Base-by-base conservation (phyloP, 2,329 filamentous ascomycete species). In the Aspergillus sp. region DNA sequence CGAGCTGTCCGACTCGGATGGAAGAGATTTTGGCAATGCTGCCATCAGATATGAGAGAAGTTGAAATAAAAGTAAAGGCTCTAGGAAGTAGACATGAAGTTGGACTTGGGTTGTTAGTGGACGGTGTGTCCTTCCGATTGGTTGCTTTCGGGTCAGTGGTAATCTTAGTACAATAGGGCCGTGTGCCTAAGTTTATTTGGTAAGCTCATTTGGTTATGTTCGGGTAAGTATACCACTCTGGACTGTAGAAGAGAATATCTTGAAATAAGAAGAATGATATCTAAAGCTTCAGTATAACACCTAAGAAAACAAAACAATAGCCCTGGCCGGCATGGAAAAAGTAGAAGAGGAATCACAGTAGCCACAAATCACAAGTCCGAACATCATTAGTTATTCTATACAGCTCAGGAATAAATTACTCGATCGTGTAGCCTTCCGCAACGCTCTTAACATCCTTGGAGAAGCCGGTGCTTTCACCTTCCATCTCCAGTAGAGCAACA, bases 361-460 rank as follows among this genome's bases (percentile, higher is more conserved):
- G 46, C 48, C 32, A 53, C 50, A 52, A 51, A 50, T 55, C 52
- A 52, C 52, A 53, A 54, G 53, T 62, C 62, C 56, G 57, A 65
- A 65, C 63, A 57, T 67, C 64, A 66, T 67, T 67, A 67, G 53
- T 30, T 60, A 59, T 56, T 62, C 60, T 65, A 66, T 66, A 66
- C 62, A 64, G 25, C 49, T 53, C 49, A 49, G 45, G 35, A 44
- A 48, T 49, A 49, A 51, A 58, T 62, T 63, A 75, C 56, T 74
- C 71, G 53, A 75, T 74, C 35, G 66, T 50, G 62, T 69, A 74
- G 39, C 67, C 66, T 48, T 75, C 71, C 6, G 70, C 66, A 50
- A 69, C 59, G 41, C 69, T 71, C 55, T 68, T 72, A 44, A 74
- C 55, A 25, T 69, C 68, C 64, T 74, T 74, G 35, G 70, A 69